Evolutionary conservation across 352 stramenopile genomes (phyloP).

Genomic region (Globisporangium apiculatum): DNA sequence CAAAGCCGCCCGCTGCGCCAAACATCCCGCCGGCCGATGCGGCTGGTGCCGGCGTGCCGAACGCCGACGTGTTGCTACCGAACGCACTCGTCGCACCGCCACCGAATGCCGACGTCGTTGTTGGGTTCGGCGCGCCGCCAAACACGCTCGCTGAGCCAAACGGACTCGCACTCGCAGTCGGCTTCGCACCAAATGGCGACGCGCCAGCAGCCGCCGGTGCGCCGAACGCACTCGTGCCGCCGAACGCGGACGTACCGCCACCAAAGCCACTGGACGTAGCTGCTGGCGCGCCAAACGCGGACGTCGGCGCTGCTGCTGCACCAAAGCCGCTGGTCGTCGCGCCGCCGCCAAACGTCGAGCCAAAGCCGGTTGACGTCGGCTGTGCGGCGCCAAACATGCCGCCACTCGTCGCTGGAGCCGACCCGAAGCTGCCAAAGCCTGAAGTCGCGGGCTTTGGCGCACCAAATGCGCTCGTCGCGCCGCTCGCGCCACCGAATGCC

Average conservation of each 20-base stretch:
- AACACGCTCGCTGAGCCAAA: constrained; percentile 7
- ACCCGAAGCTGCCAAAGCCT: constrained; percentile 43
- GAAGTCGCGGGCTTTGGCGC: constrained; percentile 16
- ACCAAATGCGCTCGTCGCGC: constrained; percentile 32
- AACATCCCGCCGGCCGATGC: constrained; percentile 9
- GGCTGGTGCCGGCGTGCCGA: constrained; percentile 20
- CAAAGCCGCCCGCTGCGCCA: constrained; percentile 29
- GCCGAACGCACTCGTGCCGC: constrained; percentile 15
- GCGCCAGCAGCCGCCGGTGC: background rate
- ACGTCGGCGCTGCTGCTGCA: constrained; percentile 11
- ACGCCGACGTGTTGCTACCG: constrained; percentile 20
- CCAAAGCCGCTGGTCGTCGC: constrained; percentile 20
- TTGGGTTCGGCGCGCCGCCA: background rate
- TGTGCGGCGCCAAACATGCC: constrained; percentile 22
- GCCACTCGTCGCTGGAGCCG: constrained; percentile 15
- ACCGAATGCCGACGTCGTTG: no score
- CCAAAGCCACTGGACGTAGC: constrained; percentile 8
- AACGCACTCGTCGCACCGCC: no score
- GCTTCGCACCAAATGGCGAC: background rate
- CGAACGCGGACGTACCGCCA: constrained; percentile 27
- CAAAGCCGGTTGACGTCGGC: constrained; percentile 29
- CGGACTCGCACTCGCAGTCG: background rate
- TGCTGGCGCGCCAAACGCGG: constrained; percentile 12
- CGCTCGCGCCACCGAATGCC: constrained; percentile 28
- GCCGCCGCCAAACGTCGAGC: constrained; percentile 20